These are phyloP conservation scores for Trichoderma sp. DNA, from an alignment of 2,329 filamentous ascomycete species.

Conservation along the genomic window DNA sequence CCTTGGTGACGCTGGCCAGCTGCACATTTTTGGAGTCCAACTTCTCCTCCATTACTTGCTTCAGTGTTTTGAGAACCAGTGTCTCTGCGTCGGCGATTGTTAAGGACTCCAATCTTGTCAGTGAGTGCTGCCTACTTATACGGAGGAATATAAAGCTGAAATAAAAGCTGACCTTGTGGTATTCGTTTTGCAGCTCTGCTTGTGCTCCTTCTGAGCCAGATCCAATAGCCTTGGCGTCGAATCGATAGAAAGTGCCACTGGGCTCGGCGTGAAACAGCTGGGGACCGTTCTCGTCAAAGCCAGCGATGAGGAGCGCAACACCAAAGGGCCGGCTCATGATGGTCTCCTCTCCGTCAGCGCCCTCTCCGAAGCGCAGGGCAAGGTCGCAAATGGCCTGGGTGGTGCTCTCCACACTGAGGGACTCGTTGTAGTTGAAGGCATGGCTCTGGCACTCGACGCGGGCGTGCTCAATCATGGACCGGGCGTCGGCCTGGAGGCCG, in stretches of 20 bases:
- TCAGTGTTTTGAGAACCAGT: constrained; percentile 93
- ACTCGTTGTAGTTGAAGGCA: constrained; percentile 96
- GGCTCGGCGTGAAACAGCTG: constrained; percentile 98
- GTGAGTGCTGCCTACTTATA: neutral
- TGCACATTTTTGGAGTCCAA: constrained; percentile 98
- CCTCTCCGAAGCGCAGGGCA: constrained; percentile 93
- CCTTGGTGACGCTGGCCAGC: constrained; percentile 94
- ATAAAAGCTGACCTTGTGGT: constrained; percentile 70
- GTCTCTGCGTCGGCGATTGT: constrained; percentile 93
- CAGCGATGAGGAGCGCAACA: constrained; percentile 93
- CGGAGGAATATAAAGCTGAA: neutral
- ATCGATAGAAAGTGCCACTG: constrained; percentile 97
- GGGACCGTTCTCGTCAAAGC: constrained; percentile 95
- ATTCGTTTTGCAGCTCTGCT: constrained; percentile 97
- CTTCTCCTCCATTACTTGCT: constrained; percentile 99
- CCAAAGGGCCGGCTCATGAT: constrained; percentile 98
- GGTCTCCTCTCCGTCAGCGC: constrained; percentile 95
- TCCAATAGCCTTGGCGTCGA: constrained; percentile 98
- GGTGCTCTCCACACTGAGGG: constrained; percentile 92
- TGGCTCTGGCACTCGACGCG: constrained; percentile 97
- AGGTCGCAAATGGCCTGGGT: constrained; percentile 99
- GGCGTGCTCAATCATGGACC: constrained; percentile 97
- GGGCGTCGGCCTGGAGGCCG: constrained; percentile 93
- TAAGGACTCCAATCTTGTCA: constrained; percentile 61
- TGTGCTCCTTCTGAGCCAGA: constrained; percentile 97